Evolutionary conservation across 106 monocot genomes (phyloP).

Genomic region (Dendrobium nobile): DNA sequence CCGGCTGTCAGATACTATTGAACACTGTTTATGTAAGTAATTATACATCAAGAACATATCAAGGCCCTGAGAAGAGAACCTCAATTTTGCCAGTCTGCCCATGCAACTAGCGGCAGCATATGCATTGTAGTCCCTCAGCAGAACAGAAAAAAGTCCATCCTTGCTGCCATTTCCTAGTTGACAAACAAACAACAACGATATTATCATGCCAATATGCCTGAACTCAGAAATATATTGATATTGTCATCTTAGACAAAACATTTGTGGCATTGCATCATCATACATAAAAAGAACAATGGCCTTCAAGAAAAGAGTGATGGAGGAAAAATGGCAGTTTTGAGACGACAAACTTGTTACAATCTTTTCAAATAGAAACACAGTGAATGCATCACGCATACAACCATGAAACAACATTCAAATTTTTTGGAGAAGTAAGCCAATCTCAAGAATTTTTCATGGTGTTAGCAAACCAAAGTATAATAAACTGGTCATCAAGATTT

Average conservation of each 20-base stretch:
- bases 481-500: not conserved
- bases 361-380: not conserved
- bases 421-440: not conserved
- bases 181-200: constrained; percentile 8
- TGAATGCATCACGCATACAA: not conserved
- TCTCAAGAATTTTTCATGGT: not conserved
- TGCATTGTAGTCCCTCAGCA: constrained; percentile 85
- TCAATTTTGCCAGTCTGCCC: constrained; percentile 93
- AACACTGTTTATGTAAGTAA: not conserved
- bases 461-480: constrained; percentile 1
- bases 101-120: constrained; percentile 97
- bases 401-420: not conserved
- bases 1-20: not conserved
- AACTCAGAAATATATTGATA: not conserved
- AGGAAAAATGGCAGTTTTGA: not conserved
- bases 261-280: not conserved
- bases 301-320: not conserved
- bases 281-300: not conserved
- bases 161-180: constrained; percentile 87
- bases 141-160: constrained; percentile 85
- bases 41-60: not conserved
- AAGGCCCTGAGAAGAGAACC: constrained; percentile 36
- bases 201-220: not conserved
- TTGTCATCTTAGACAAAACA: not conserved
- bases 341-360: not conserved